A percentile compares a stretch with the other conserved stretches of the same genome.
Conservation (phyloP, 2,329 filamentous ascomycete species). For the Zalaria sp. region DNA sequence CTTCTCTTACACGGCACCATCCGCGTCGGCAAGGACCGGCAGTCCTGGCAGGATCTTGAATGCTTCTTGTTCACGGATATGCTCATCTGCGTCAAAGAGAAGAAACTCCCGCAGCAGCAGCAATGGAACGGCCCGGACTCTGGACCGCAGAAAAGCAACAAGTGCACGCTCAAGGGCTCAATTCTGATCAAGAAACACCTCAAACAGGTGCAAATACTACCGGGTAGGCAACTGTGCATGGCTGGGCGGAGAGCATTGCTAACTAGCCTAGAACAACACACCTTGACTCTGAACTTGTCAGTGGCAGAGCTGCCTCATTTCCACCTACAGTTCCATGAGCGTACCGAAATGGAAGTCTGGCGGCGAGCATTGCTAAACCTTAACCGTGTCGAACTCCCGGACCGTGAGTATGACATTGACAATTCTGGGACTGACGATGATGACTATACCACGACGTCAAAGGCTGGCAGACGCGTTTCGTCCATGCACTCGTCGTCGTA, state of each 20-base stretch:
- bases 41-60: slow-evolving; percentile 94
- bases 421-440: slow-evolving; percentile 79
- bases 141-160: slow-evolving; percentile 43
- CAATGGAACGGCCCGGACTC: slow-evolving; percentile 35
- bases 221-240: slow-evolving; percentile 20
- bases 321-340: slow-evolving; percentile 76
- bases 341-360: slow-evolving; percentile 78
- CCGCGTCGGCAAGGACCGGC: slow-evolving; percentile 86
- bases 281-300: slow-evolving; percentile 79
- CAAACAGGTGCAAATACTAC: slow-evolving; percentile 63
- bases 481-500: slow-evolving; percentile 71
- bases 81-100: slow-evolving; percentile 98
- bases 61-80: slow-evolving; percentile 97
- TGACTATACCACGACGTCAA: slow-evolving; percentile 51
- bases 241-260: slow-evolving; percentile 1
- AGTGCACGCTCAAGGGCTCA: slow-evolving; percentile 87
- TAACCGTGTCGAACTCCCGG: slow-evolving; percentile 48
- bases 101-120: slow-evolving; percentile 49
- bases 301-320: slow-evolving; percentile 88
- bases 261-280: slow-evolving; percentile 51
- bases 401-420: slow-evolving; percentile 62
- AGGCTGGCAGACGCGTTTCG: slow-evolving; percentile 51
- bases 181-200: slow-evolving; percentile 98
- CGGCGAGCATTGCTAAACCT: slow-evolving; percentile 75
- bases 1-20: slow-evolving; percentile 79